A percentile compares a stretch with the other conserved stretches of the same genome.
Conservation (phyloP, 805 yeast species). For the Vanderwaltozyma yarrowii region DNA sequence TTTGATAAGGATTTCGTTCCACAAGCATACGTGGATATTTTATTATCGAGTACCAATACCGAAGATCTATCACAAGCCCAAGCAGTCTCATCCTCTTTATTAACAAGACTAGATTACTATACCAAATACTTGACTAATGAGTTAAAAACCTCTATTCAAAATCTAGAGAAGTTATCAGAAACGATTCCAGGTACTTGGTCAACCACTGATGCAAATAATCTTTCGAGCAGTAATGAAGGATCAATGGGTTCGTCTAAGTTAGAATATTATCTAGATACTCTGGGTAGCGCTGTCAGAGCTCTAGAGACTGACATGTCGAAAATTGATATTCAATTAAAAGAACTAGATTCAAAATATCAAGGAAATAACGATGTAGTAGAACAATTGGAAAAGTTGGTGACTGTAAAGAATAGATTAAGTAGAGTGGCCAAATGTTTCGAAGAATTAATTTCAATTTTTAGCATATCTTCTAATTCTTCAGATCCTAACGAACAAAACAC, state of each 20-base stretch:
- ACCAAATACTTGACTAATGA: constrained; percentile 48
- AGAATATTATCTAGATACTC: constrained; percentile 54
- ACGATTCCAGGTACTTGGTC: constrained; percentile 34
- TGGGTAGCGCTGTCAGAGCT: constrained; percentile 48
- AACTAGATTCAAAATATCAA: constrained; percentile 12
- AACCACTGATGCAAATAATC: constrained; percentile 2
- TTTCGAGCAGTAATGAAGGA: constrained; percentile 12
- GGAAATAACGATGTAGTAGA: constrained; percentile 12
- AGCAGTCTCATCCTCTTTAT: constrained; percentile 38
- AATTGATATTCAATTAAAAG: constrained; percentile 23
- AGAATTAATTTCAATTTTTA: constrained; percentile 32
- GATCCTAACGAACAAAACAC: background rate
- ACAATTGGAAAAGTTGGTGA: constrained; percentile 36
- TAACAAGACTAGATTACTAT: constrained; percentile 52
- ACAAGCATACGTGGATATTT: constrained; percentile 52
- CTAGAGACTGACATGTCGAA: constrained; percentile 38
- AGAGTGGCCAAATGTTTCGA: constrained; percentile 39
- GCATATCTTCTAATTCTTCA: constrained; percentile 13
- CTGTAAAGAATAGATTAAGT: constrained; percentile 36
- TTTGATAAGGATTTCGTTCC: constrained; percentile 59
- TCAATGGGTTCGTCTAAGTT: constrained; percentile 42
- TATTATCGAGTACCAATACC: constrained; percentile 35
- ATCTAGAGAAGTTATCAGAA: constrained; percentile 42
- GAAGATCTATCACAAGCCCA: constrained; percentile 33
- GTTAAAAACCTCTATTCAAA: constrained; percentile 40